phyloP scores from a whole-genome alignment of 2,329 filamentous ascomycete genomes.

The Colletotrichum gloeosporioides region DNA sequence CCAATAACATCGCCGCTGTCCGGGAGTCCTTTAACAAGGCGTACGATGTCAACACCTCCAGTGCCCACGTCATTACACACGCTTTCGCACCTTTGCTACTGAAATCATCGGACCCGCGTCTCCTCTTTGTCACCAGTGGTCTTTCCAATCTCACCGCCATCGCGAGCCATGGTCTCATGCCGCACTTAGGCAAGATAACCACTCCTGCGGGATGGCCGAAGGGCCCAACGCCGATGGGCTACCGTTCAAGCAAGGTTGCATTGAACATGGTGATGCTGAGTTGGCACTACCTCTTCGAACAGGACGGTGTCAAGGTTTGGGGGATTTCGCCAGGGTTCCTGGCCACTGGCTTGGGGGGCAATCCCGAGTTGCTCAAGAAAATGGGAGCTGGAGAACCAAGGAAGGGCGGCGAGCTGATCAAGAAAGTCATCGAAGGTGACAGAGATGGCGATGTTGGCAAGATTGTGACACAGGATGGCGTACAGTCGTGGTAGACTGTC shows the following conservation, averaged over 20 bases:
- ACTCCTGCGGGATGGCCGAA: conserved; percentile 50
- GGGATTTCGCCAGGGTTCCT: conserved; percentile 53
- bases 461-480: conserved; percentile 32
- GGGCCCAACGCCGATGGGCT: conserved; percentile 34
- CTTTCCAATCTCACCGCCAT: conserved; percentile 38
- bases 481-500: conserved; percentile 35
- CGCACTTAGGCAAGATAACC: conserved; percentile 37
- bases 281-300: conserved; percentile 43
- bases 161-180: conserved; percentile 20
- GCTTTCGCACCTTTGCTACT: conserved; percentile 38
- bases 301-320: conserved; percentile 57
- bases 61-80: conserved; percentile 43
- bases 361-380: conserved; percentile 32
- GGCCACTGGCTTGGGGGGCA: conserved; percentile 48
- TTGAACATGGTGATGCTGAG: conserved; percentile 56
- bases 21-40: conserved; percentile 49
- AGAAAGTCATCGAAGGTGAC: conserved; percentile 44
- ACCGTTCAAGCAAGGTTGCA: conserved; percentile 47
- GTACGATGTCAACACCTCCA: conserved; percentile 56
- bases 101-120: conserved; percentile 43
- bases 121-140: conserved; percentile 54
- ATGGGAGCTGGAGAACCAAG: conserved; percentile 38
- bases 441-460: conserved; percentile 46
- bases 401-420: conserved; percentile 41
- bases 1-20: conserved; percentile 22